phyloP scores from a whole-genome alignment of 1,139 yeast species.

The Scheffersomyces cryptocercus region DNA sequence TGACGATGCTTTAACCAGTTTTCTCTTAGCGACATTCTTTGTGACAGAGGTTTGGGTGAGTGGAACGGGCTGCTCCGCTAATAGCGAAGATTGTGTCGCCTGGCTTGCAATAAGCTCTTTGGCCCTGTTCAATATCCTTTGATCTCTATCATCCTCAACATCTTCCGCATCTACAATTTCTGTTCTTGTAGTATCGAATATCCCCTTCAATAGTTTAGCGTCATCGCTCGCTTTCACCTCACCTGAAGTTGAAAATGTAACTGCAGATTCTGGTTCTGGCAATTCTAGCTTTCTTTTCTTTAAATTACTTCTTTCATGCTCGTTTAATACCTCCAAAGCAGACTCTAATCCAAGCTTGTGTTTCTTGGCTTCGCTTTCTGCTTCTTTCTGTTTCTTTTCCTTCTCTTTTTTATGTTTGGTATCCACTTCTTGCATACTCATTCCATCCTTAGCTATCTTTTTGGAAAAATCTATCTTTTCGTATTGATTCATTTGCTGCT shows the following conservation, averaged over 20 bases:
- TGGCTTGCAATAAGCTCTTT: constrained; percentile 20
- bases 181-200: constrained; percentile 21
- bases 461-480: constrained; percentile 47
- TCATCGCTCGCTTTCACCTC: background rate
- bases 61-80: constrained; percentile 5
- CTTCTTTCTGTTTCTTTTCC: constrained; percentile 25
- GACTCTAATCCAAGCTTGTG: constrained; percentile 26
- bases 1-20: background rate
- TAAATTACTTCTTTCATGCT: constrained; percentile 34
- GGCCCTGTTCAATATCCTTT: constrained; percentile 5
- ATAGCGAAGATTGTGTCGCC: constrained; percentile 16
- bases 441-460: constrained; percentile 50
- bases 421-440: constrained; percentile 39
- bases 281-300: constrained; percentile 58
- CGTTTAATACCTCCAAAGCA: constrained; percentile 35
- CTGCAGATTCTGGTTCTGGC: constrained; percentile 43
- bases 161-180: constrained; percentile 24
- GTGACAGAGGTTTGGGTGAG: constrained; percentile 4
- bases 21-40: constrained; percentile 8
- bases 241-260: constrained; percentile 12
- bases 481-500: constrained; percentile 40
- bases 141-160: constrained; percentile 13
- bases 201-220: background rate
- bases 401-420: constrained; percentile 34
- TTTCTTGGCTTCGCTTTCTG: constrained; percentile 16